phyloP scores from a whole-genome alignment of 2,329 filamentous ascomycete species.

The Purpureocillium takamizusanense region DNA sequence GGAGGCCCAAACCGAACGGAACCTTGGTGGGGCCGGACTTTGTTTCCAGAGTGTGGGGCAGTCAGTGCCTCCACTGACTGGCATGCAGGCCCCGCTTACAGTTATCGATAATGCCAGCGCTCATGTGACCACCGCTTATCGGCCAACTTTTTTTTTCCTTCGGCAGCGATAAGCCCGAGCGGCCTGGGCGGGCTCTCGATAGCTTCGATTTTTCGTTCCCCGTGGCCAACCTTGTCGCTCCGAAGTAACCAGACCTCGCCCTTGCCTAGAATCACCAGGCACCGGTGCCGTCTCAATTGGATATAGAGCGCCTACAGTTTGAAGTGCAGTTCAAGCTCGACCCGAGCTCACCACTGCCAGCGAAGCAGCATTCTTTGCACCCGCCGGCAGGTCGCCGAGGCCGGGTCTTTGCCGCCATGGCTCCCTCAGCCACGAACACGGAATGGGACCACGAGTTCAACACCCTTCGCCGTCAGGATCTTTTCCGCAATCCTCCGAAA shows the following conservation, averaged over 20 bases:
- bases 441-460: constrained; percentile 82
- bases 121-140: constrained; percentile 16
- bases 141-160: constrained; percentile 18
- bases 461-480: constrained; percentile 73
- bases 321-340: too few relatives aligned
- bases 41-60: too few relatives aligned
- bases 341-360: too few relatives aligned
- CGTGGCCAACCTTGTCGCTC: too few relatives aligned
- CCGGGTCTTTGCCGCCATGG: constrained; percentile 31
- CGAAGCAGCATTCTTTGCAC: too few relatives aligned
- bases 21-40: too few relatives aligned
- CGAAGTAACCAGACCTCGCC: too few relatives aligned
- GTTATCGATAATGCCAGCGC: constrained; percentile 15
- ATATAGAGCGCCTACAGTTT: not conserved
- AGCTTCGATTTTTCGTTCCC: constrained; percentile 14
- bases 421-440: constrained; percentile 50
- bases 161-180: constrained; percentile 4
- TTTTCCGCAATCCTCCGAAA: constrained; percentile 81
- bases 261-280: too few relatives aligned
- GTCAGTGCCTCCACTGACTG: too few relatives aligned
- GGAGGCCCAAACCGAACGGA: too few relatives aligned
- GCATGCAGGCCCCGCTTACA: too few relatives aligned
- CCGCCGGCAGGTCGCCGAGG: not conserved
- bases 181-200: constrained; percentile 11
- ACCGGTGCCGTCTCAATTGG: constrained; percentile 5